Evolutionary conservation across 2,329 filamentous ascomycete genomes (phyloP).

Genomic region (Fusarium denticulatum): DNA sequence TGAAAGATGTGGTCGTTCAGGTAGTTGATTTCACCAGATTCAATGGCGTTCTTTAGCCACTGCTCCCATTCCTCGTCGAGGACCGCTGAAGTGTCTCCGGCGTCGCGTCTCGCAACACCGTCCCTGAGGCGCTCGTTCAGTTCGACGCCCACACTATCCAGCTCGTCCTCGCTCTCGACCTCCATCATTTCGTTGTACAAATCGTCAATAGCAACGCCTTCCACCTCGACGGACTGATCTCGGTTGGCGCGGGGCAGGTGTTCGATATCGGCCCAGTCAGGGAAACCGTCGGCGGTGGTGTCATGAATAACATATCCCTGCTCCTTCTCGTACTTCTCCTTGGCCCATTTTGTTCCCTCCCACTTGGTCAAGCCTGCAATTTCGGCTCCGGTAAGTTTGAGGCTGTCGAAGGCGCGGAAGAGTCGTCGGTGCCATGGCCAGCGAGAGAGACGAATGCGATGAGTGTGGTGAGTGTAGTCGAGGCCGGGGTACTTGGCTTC

Average conservation of each 20-base stretch:
- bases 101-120: slow-evolving; percentile 70
- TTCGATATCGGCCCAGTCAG: slow-evolving; percentile 59
- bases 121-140: slow-evolving; percentile 73
- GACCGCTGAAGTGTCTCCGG: slow-evolving; percentile 65
- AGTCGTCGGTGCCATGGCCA: slow-evolving; percentile 81
- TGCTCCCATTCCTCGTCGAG: slow-evolving; percentile 80
- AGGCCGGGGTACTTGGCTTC: slow-evolving; percentile 85
- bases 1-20: slow-evolving; percentile 55
- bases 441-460: slow-evolving; percentile 80
- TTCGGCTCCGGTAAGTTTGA: slow-evolving; percentile 74
- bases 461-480: slow-evolving; percentile 78
- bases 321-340: slow-evolving; percentile 81
- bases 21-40: slow-evolving; percentile 66
- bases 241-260: slow-evolving; percentile 28
- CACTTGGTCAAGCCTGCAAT: slow-evolving; percentile 79
- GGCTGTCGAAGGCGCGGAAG: slow-evolving; percentile 77
- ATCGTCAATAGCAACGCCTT: slow-evolving; percentile 34
- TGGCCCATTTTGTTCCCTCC: slow-evolving; percentile 86
- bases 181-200: slow-evolving; percentile 52
- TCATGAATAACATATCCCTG: slow-evolving; percentile 76
- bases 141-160: slow-evolving; percentile 67
- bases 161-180: slow-evolving; percentile 63
- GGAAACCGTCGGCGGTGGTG: slow-evolving; percentile 75
- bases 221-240: slow-evolving; percentile 21
- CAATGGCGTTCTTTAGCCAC: slow-evolving; percentile 76